These are phyloP conservation scores for Kodamaea kaohsiungensis DNA, from an alignment of 805 yeast genomes.

Conservation along the genomic window DNA sequence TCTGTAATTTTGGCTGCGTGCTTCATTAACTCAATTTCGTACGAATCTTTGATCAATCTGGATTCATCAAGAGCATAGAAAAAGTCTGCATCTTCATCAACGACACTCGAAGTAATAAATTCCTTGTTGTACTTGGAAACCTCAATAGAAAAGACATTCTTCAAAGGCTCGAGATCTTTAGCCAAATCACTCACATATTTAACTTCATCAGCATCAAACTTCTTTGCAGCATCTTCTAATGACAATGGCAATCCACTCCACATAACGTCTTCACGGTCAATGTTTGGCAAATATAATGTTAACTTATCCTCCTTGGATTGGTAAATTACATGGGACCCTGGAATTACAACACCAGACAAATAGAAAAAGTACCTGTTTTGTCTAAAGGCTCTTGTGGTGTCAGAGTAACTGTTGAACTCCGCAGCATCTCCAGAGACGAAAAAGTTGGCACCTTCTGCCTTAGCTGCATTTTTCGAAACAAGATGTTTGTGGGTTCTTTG, in stretches of 20 bases:
- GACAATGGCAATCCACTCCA: constrained; percentile 92
- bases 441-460: constrained; percentile 30
- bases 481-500: constrained; percentile 47
- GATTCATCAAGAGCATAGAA: constrained; percentile 82
- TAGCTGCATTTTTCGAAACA: constrained; percentile 21
- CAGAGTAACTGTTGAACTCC: constrained; percentile 71
- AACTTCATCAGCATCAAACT: constrained; percentile 83
- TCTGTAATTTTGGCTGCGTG: constrained; percentile 86
- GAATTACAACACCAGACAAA: constrained; percentile 77
- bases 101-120: constrained; percentile 36
- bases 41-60: constrained; percentile 79
- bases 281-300: constrained; percentile 75
- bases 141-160: constrained; percentile 53
- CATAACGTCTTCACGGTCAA: constrained; percentile 88
- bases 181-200: constrained; percentile 56
- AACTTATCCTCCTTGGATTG: constrained; percentile 53
- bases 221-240: constrained; percentile 59
- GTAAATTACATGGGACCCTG: constrained; percentile 72
- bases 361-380: constrained; percentile 92
- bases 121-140: constrained; percentile 45
- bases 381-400: constrained; percentile 74
- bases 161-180: constrained; percentile 30
- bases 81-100: constrained; percentile 48
- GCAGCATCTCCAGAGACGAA: constrained; percentile 63
- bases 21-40: constrained; percentile 72